phyloP scores from a whole-genome alignment of 2,329 filamentous ascomycete genomes.

The Sporothrix curviconia region DNA sequence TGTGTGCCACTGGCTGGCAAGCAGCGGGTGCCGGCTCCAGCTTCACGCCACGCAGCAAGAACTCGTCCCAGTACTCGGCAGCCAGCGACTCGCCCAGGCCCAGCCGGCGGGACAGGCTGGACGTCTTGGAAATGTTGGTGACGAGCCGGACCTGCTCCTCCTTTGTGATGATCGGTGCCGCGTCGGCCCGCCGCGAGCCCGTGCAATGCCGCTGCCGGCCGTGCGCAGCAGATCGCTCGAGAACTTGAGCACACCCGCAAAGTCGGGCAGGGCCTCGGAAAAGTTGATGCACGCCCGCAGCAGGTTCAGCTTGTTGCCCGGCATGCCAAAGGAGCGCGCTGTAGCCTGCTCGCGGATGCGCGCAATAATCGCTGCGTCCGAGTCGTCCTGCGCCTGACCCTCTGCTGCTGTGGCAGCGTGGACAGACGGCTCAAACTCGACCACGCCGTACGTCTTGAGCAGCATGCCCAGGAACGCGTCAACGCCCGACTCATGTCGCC shows the following conservation, averaged over 20 bases:
- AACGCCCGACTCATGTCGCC: slow-evolving; percentile 60
- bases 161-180: slow-evolving; percentile 60
- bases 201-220: slow-evolving; percentile 72
- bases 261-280: slow-evolving; percentile 88
- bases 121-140: slow-evolving; percentile 79
- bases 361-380: slow-evolving; percentile 45
- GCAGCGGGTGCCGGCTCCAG: slow-evolving; percentile 57
- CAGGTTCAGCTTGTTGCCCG: slow-evolving; percentile 76
- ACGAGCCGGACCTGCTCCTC: slow-evolving; percentile 84
- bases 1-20: slow-evolving; percentile 60
- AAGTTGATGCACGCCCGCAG: slow-evolving; percentile 86
- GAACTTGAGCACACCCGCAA: slow-evolving; percentile 80
- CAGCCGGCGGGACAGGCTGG: slow-evolving; percentile 67
- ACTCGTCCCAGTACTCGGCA: slow-evolving; percentile 96
- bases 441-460: slow-evolving; percentile 58
- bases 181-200: slow-evolving; percentile 60
- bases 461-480: slow-evolving; percentile 56
- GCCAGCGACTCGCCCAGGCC: slow-evolving; percentile 58
- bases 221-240: slow-evolving; percentile 78
- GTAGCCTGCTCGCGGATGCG: slow-evolving; percentile 55
- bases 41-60: slow-evolving; percentile 72
- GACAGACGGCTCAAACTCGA: slow-evolving; percentile 38
- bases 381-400: slow-evolving; percentile 33
- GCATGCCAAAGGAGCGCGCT: slow-evolving; percentile 66
- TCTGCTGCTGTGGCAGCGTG: slow-evolving; percentile 19